These are phyloP conservation scores for Geum urbanum DNA, from an alignment of 306 rosid species.

Conservation along the genomic window DNA sequence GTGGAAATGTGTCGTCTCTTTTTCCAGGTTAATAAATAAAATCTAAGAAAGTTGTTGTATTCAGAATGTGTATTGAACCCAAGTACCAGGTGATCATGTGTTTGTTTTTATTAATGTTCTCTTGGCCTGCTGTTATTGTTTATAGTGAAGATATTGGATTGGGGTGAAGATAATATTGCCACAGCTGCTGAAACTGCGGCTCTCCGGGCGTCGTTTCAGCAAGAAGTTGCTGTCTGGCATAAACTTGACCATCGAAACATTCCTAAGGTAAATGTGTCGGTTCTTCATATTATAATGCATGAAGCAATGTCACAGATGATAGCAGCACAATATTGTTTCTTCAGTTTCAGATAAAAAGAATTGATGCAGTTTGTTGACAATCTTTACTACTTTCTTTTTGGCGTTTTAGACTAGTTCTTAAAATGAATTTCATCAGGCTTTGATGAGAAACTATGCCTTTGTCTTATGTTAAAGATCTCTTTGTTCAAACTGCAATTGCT, in stretches of 20 bases:
- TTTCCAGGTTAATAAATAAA: neutral
- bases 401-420: neutral
- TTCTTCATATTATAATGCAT: neutral
- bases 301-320: neutral
- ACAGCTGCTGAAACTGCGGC: conserved; percentile 44
- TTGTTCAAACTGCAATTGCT: neutral
- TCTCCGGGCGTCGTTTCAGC: conserved; percentile 42
- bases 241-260: conserved; percentile 61
- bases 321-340: neutral
- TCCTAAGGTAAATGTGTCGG: conserved; percentile 38
- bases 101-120: neutral
- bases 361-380: neutral
- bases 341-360: neutral
- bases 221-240: conserved; percentile 65
- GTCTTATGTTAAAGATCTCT: neutral
- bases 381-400: neutral
- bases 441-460: neutral
- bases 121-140: conserved; percentile 14
- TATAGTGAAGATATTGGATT: conserved; percentile 54
- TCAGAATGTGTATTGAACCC: neutral
- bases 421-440: neutral
- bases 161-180: conserved; percentile 46
- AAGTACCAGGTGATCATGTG: neutral
- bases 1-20: neutral
- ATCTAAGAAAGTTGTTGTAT: neutral